A percentile compares a stretch with the other conserved stretches of the same genome.
Conservation (phyloP, 257 asterid genomes). For the Solanum medicagineum region DNA sequence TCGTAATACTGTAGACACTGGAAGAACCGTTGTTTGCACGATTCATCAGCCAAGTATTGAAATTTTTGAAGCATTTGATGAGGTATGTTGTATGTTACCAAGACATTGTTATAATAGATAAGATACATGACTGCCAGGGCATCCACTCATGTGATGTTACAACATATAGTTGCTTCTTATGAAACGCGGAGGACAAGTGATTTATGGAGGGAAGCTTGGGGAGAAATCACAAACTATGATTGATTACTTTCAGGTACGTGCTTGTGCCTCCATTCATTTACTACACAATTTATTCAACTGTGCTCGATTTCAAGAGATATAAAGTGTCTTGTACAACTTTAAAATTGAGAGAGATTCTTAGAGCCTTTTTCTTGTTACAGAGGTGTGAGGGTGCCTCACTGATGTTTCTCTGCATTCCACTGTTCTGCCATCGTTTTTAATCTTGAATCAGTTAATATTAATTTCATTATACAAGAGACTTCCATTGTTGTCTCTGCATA, state of each 20-base stretch:
- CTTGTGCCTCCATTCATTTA: not conserved
- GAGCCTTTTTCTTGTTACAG: not conserved
- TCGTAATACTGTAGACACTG: conserved; percentile 89
- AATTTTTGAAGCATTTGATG: conserved; percentile 92
- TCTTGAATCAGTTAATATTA: not conserved
- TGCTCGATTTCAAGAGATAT: not conserved
- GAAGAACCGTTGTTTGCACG: conserved; percentile 95
- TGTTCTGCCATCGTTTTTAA: not conserved
- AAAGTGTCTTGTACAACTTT: not conserved
- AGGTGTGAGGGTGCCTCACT: not conserved
- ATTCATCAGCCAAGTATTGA: conserved; percentile 95
- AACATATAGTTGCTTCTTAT: conserved; percentile 62
- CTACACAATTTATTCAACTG: not conserved
- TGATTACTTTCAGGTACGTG: conserved; percentile 62
- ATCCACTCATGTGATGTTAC: not conserved
- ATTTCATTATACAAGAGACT: not conserved
- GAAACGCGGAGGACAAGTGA: conserved; percentile 91
- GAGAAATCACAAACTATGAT: conserved; percentile 62
- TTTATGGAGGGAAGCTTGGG: conserved; percentile 91
- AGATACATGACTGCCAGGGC: not conserved
- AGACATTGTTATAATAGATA: not conserved
- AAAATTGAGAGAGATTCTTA: not conserved
- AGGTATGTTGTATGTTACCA: conserved; percentile 48
- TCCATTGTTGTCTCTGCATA: not conserved
- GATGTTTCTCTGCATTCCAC: not conserved